Evolutionary conservation across 441 rosid species (phyloP).

Genomic region (Adansonia madagascariensis): DNA sequence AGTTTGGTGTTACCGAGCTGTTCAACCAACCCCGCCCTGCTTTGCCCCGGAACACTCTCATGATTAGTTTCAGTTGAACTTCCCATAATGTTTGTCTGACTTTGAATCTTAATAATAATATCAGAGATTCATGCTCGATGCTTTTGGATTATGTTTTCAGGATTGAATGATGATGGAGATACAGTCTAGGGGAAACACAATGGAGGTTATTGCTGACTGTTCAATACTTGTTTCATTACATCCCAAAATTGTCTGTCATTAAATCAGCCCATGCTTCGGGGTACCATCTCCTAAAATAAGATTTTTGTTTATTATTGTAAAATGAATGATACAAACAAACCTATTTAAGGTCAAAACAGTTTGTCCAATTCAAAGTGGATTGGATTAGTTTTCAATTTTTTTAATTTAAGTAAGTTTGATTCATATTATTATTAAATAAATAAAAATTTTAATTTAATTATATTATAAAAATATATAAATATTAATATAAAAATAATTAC

Average conservation of each 20-base stretch:
- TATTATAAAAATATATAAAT: no score
- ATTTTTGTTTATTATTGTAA: background rate
- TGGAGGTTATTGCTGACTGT: conserved; percentile 43
- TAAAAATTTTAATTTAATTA: no score
- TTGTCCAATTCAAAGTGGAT: no score
- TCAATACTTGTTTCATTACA: conserved; percentile 38
- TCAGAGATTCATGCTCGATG: background rate
- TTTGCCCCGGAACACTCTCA: conserved; percentile 73
- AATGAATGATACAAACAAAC: no score
- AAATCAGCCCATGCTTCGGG: background rate
- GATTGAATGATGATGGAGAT: conserved; percentile 56
- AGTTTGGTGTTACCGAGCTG: conserved; percentile 54
- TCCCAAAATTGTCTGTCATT: conserved; percentile 19
- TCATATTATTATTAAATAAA: no score
- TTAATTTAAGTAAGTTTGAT: no score
- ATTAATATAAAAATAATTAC: no score
- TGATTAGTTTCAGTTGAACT: conserved; percentile 39
- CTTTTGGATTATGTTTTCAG: conserved; percentile 25
- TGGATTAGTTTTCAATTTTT: no score
- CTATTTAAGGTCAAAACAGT: no score
- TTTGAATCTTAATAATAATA: background rate
- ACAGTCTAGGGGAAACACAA: conserved; percentile 44
- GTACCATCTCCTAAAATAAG: background rate
- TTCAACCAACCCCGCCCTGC: conserved; percentile 67
- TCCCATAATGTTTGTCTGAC: no score